Evolutionary conservation across 345 rosid genomes (phyloP).

Genomic region (Cardamine chenopodiifolia): DNA sequence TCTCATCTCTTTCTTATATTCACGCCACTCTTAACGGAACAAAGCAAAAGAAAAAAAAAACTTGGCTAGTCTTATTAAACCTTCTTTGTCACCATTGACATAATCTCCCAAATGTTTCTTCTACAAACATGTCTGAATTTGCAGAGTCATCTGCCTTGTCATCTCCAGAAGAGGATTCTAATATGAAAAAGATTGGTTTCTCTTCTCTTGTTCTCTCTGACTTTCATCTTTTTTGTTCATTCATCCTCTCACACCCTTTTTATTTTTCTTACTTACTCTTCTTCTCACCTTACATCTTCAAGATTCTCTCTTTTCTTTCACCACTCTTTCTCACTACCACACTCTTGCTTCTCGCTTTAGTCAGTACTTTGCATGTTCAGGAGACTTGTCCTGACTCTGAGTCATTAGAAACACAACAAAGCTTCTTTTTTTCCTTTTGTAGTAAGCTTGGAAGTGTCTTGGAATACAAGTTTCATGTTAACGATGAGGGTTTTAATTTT

Average conservation of each 20-base stretch:
- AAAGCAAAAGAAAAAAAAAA: conserved; percentile 25
- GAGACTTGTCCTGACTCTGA: conserved; percentile 29
- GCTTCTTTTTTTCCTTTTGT: conserved; percentile 48
- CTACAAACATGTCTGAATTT: conserved; percentile 57
- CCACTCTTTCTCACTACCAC: conserved; percentile 84
- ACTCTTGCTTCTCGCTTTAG: conserved; percentile 64
- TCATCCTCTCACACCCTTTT: conserved; percentile 65
- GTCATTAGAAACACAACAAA: conserved; percentile 45
- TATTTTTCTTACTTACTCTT: conserved; percentile 56
- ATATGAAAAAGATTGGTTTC: conserved; percentile 47
- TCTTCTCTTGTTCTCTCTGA: conserved; percentile 54
- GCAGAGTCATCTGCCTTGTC: conserved; percentile 43
- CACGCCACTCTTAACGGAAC: conserved; percentile 57
- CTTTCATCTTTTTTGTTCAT: conserved; percentile 53
- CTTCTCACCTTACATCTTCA: conserved; percentile 74
- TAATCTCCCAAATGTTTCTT: background rate
- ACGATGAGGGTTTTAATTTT: conserved; percentile 36
- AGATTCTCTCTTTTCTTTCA: conserved; percentile 74
- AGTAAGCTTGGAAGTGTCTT: conserved; percentile 49
- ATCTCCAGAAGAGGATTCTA: conserved; percentile 33
- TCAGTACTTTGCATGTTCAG: conserved; percentile 45
- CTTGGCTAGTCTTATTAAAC: conserved; percentile 6
- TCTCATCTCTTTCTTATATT: conserved; percentile 49
- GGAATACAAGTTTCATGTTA: conserved; percentile 45
- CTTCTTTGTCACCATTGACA: conserved; percentile 35